Percentiles rank a stretch among this genome's conserved stretches.
These are phyloP conservation scores for Pichia thaimueangensis DNA, from an alignment of 805 yeast species.

Conservation along the genomic window DNA sequence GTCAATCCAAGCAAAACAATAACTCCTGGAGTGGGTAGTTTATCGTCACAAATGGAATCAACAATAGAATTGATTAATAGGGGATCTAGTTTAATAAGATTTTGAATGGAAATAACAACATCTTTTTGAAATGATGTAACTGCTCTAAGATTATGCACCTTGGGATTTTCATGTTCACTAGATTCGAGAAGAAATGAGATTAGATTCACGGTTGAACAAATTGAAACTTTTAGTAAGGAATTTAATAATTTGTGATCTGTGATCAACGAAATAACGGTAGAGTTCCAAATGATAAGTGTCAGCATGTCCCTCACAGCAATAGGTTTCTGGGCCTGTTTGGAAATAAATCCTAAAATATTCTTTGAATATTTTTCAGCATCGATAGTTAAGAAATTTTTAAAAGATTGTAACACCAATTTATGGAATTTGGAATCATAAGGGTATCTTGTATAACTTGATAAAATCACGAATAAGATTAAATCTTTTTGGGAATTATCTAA, in stretches of 20 bases:
- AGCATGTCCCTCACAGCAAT: conserved; percentile 52
- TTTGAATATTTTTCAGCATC: conserved; percentile 25
- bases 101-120: conserved; percentile 20
- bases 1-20: conserved; percentile 20
- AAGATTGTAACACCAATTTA: conserved; percentile 33
- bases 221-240: conserved; percentile 16
- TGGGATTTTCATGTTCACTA: conserved; percentile 22
- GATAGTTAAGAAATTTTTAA: conserved; percentile 31
- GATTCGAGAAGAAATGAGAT: conserved; percentile 26
- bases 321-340: conserved; percentile 26
- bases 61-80: conserved; percentile 2
- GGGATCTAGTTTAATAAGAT: conserved; percentile 19
- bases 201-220: conserved; percentile 32
- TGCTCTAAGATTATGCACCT: conserved; percentile 36
- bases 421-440: conserved; percentile 49
- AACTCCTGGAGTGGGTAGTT: conserved; percentile 18
- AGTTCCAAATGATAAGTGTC: conserved; percentile 54
- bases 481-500: conserved; percentile 21
- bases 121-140: conserved; percentile 31
- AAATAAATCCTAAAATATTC: conserved; percentile 35
- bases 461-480: conserved; percentile 31
- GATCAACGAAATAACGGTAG: conserved; percentile 29
- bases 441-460: conserved; percentile 40
- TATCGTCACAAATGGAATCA: conserved; percentile 14
- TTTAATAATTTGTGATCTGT: conserved; percentile 21